phyloP scores from a whole-genome alignment of 2,329 filamentous ascomycete species.

The Xylaria sp. region DNA sequence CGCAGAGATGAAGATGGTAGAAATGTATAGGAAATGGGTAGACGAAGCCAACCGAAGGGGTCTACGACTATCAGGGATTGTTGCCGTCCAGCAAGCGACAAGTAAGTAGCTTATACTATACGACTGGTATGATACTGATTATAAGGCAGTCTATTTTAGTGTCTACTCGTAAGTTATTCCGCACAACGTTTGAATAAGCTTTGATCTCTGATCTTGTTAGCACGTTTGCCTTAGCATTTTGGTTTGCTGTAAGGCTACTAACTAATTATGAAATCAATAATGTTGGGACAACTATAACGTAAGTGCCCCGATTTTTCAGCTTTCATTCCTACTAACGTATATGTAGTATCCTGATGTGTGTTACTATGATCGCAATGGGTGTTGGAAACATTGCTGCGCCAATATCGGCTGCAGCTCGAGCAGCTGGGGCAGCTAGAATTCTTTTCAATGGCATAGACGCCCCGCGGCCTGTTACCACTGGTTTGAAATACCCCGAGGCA shows the following conservation, averaged over 20 bases:
- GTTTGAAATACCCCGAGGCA: slow-evolving; percentile 58
- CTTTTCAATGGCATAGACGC: slow-evolving; percentile 66
- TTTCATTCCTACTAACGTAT: neutral
- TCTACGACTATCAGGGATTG: slow-evolving; percentile 43
- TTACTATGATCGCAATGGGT: slow-evolving; percentile 67
- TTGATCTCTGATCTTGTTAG: slow-evolving; percentile 36
- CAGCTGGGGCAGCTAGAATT: slow-evolving; percentile 64
- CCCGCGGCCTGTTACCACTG: slow-evolving; percentile 53
- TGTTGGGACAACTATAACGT: slow-evolving; percentile 65
- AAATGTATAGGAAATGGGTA: slow-evolving; percentile 64
- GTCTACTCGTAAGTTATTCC: slow-evolving; percentile 43
- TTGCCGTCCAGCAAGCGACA: slow-evolving; percentile 46
- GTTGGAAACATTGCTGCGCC: slow-evolving; percentile 66
- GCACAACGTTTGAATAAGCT: neutral
- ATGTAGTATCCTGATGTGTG: slow-evolving; percentile 61
- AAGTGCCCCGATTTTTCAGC: slow-evolving; percentile 1
- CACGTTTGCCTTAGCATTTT: slow-evolving; percentile 48
- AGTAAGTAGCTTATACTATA: slow-evolving; percentile 37
- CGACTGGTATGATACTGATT: slow-evolving; percentile 31
- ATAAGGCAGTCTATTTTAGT: slow-evolving; percentile 46
- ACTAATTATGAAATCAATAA: slow-evolving; percentile 50
- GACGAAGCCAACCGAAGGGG: slow-evolving; percentile 57
- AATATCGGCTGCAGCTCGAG: slow-evolving; percentile 65
- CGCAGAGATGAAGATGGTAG: slow-evolving; percentile 64
- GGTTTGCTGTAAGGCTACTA: slow-evolving; percentile 47